These are phyloP conservation scores for Penicillium glabrum DNA, from an alignment of 2,329 filamentous ascomycete species.

Conservation along the genomic window DNA sequence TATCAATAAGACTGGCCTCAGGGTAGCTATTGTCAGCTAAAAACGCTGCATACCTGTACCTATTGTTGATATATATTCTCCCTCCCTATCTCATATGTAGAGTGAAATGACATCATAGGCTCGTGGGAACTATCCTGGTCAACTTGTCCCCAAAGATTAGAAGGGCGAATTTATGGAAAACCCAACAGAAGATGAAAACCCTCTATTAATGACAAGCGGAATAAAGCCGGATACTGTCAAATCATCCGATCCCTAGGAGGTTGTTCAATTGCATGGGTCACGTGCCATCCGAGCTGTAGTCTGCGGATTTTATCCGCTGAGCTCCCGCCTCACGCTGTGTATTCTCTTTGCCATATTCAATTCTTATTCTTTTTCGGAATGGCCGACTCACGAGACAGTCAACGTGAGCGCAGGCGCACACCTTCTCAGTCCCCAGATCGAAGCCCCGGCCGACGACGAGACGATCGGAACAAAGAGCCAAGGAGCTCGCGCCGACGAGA, in stretches of 20 bases:
- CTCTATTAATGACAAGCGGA: too few relatives aligned
- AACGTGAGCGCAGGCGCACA: slow-evolving; percentile 22
- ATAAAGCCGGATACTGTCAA: not conserved
- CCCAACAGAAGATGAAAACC: too few relatives aligned
- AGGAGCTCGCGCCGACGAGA: slow-evolving; percentile 26
- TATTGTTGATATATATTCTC: too few relatives aligned
- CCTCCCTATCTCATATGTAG: not conserved
- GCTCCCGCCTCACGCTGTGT: not conserved
- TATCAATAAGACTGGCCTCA: too few relatives aligned
- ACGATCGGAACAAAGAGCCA: slow-evolving; percentile 14
- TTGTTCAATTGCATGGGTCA: not conserved
- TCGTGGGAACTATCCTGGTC: not conserved
- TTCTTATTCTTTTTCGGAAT: slow-evolving; percentile 14
- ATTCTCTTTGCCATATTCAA: not conserved
- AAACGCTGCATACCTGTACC: too few relatives aligned
- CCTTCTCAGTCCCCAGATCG: slow-evolving; percentile 21
- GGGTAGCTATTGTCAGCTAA: too few relatives aligned
- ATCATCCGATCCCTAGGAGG: not conserved
- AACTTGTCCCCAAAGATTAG: not conserved
- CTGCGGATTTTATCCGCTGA: not conserved
- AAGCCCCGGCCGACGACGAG: slow-evolving; percentile 22
- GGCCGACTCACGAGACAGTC: slow-evolving; percentile 24
- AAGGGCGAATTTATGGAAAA: too few relatives aligned
- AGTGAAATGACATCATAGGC: not conserved
- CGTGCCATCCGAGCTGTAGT: not conserved